Evolutionary conservation across 208 protist genomes (phyloP).

Genomic region (Wallacemonas sp.): DNA sequence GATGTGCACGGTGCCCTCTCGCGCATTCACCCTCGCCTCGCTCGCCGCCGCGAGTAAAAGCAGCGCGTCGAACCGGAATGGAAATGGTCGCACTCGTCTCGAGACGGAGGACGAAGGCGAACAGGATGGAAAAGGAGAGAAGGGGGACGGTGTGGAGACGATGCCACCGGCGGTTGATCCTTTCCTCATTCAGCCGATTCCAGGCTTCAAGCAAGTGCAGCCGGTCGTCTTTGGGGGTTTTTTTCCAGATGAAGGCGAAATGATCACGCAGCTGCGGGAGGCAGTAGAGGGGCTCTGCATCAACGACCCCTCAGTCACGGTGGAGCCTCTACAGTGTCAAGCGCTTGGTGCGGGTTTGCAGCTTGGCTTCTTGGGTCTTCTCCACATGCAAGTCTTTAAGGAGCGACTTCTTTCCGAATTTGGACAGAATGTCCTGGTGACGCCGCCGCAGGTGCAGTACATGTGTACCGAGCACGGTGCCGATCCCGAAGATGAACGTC

Average conservation of each 20-base stretch:
- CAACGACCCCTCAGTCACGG: slow-evolving; percentile 94
- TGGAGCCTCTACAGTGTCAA: slow-evolving; percentile 80
- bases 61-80: background rate
- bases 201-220: slow-evolving; percentile 75
- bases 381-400: slow-evolving; percentile 98
- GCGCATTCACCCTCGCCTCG: slow-evolving; percentile 42
- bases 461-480: slow-evolving; percentile 49
- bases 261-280: slow-evolving; percentile 87
- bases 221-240: slow-evolving; percentile 97
- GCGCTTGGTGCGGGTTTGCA: slow-evolving; percentile 93
- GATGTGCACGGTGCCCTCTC: slow-evolving; percentile 72
- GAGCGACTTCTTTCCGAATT: slow-evolving; percentile 95
- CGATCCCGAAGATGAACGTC: slow-evolving; percentile 26
- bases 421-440: slow-evolving; percentile 90
- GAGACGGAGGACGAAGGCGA: background rate
- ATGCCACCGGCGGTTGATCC: background rate
- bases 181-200: slow-evolving; percentile 32
- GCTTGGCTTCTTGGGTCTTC: slow-evolving; percentile 97
- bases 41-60: slow-evolving; percentile 9
- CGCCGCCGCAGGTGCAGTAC: slow-evolving; percentile 94
- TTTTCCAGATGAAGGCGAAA: slow-evolving; percentile 90
- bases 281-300: slow-evolving; percentile 92
- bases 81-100: background rate
- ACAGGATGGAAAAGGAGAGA: no score
- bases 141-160: no score